Evolutionary conservation across 306 rosid genomes (phyloP).

Genomic region (cucumber (Cucumis sativus)): DNA sequence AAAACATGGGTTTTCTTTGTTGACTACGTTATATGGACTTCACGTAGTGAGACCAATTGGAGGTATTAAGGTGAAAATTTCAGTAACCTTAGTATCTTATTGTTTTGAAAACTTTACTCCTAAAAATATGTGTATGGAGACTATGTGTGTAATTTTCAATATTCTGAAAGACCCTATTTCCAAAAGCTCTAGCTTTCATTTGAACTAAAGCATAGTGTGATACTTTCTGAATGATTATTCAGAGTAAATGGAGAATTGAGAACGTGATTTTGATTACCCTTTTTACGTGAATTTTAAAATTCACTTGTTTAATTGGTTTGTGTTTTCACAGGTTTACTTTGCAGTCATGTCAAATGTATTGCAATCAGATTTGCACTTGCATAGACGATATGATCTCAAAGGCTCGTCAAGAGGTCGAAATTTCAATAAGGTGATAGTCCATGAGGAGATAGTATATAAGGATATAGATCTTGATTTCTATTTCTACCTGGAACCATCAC

Average conservation of each 20-base stretch:
- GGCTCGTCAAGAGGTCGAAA: conserved; percentile 26
- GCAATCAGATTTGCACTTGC: conserved; percentile 10
- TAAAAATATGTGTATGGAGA: background rate
- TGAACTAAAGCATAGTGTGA: background rate
- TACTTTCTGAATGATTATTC: background rate
- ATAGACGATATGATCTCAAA: conserved; percentile 28
- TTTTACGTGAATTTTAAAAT: background rate
- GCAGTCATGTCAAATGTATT: conserved; percentile 13
- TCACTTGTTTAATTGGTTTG: background rate
- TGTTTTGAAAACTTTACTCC: background rate
- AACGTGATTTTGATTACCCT: background rate
- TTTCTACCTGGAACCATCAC: conserved; percentile 29
- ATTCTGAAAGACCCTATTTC: background rate
- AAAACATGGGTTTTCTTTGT: conserved; percentile 17
- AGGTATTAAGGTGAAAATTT: conserved; percentile 28
- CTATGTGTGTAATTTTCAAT: background rate
- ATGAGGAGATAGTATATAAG: conserved; percentile 15
- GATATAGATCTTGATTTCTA: conserved; percentile 31
- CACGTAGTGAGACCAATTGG: conserved; percentile 25
- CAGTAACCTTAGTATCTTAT: background rate
- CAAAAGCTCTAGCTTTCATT: background rate
- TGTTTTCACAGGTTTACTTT: conserved; percentile 24
- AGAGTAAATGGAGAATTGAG: background rate
- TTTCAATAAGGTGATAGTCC: background rate
- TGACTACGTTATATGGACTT: conserved; percentile 29